A percentile compares a stretch with the other conserved stretches of the same genome.
These are phyloP conservation scores for Penicillium coffeae DNA, from an alignment of 495 filamentous ascomycete genomes.

Conservation along the genomic window DNA sequence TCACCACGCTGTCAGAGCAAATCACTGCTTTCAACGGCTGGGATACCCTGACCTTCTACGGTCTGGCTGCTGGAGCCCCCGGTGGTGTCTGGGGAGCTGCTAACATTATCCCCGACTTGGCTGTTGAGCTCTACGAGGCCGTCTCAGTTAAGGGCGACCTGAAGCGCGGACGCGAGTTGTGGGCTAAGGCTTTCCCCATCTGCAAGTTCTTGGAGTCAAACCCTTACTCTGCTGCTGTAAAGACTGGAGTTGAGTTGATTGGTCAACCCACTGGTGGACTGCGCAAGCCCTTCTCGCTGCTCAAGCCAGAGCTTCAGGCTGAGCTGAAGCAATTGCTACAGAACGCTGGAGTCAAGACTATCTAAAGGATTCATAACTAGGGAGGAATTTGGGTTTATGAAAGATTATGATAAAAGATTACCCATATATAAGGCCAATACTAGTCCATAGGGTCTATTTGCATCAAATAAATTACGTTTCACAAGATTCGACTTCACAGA, in stretches of 20 bases:
- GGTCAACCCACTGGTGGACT: conserved; percentile 30
- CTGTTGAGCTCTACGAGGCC: conserved; percentile 32
- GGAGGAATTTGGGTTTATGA: neutral
- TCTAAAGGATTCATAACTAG: conserved; percentile 9
- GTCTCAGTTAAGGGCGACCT: conserved; percentile 28
- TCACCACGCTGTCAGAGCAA: conserved; percentile 27
- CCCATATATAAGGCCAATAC: neutral
- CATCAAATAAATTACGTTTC: neutral
- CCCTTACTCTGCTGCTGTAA: conserved; percentile 30
- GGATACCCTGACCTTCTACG: conserved; percentile 39
- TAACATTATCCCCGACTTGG: conserved; percentile 35
- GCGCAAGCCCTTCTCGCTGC: conserved; percentile 31
- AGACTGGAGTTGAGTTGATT: conserved; percentile 33
- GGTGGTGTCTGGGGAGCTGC: conserved; percentile 36
- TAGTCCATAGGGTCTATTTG: neutral
- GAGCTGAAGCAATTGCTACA: conserved; percentile 28
- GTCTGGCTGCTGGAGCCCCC: conserved; percentile 25
- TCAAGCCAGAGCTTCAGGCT: conserved; percentile 18
- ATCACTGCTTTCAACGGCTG: conserved; percentile 35
- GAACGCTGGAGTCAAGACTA: conserved; percentile 30
- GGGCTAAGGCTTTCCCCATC: conserved; percentile 32
- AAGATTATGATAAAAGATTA: neutral
- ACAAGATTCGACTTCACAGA: too few relatives aligned
- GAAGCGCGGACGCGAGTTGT: conserved; percentile 28
- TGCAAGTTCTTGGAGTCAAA: conserved; percentile 37